Evolutionary conservation across 2,329 filamentous ascomycete species (phyloP).

Genomic region (Colletotrichum costaricense): DNA sequence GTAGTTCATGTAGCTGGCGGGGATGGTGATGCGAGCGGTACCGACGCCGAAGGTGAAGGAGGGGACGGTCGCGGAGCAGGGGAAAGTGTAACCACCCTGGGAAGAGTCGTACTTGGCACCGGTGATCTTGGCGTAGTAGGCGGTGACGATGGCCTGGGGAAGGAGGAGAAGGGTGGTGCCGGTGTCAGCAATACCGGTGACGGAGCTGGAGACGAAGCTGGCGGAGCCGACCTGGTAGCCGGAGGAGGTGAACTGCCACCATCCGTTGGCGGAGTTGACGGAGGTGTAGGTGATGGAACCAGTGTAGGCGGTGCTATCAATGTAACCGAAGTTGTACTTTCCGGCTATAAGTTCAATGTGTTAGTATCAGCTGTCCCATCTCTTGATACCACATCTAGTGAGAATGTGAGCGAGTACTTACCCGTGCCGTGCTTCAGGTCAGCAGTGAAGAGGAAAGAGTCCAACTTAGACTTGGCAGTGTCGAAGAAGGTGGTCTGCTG

Average conservation of each 20-base stretch:
- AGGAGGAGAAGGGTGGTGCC: conserved; percentile 44
- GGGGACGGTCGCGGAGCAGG: conserved; percentile 55
- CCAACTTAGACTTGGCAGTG: conserved; percentile 34
- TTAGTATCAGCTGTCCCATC: background rate
- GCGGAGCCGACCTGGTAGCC: conserved; percentile 37
- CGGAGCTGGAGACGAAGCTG: conserved; percentile 25
- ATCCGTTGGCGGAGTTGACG: conserved; percentile 67
- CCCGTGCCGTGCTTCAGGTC: conserved; percentile 35
- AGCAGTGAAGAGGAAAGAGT: conserved; percentile 33
- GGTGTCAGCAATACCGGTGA: conserved; percentile 41
- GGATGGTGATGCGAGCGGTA: conserved; percentile 54
- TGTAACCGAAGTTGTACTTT: conserved; percentile 54
- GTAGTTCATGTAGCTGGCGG: conserved; percentile 56
- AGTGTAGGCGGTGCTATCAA: conserved; percentile 67
- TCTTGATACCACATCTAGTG: conserved; percentile 43
- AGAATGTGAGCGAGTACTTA: conserved; percentile 53
- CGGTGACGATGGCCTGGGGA: conserved; percentile 37
- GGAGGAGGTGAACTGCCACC: conserved; percentile 68
- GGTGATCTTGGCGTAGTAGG: conserved; percentile 40
- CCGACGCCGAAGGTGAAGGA: conserved; percentile 57
- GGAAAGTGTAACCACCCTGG: conserved; percentile 50
- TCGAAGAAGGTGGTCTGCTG: conserved; percentile 45
- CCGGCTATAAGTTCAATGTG: conserved; percentile 45
- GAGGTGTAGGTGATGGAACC: conserved; percentile 67
- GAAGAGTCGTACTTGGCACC: conserved; percentile 39